A percentile compares a stretch with the other conserved stretches of the same genome.
phyloP scores from a whole-genome alignment of 2,329 filamentous ascomycete genomes.

The Penicillium sp. region DNA sequence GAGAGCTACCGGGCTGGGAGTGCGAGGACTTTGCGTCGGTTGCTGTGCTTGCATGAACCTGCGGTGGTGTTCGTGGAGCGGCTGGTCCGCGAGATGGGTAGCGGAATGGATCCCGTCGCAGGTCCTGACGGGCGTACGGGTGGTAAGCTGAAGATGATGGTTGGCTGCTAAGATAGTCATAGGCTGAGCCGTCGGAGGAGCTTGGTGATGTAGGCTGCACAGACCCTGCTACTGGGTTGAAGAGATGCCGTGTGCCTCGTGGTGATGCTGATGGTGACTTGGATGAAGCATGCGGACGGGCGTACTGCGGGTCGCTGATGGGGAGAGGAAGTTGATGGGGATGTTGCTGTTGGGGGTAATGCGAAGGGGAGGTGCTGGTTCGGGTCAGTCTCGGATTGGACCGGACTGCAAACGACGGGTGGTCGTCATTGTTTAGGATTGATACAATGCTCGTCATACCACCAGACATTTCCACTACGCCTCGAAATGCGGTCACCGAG shows the following conservation, averaged over 20 bases:
- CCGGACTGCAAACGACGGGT: conserved; percentile 53
- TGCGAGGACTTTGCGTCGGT: conserved; percentile 38
- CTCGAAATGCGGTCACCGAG: conserved; percentile 25
- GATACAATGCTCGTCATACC: conserved; percentile 48
- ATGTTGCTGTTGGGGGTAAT: conserved; percentile 31
- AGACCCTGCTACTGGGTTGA: conserved; percentile 36
- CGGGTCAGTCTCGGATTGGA: conserved; percentile 36
- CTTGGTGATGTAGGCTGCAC: conserved; percentile 39
- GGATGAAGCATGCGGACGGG: conserved; percentile 28
- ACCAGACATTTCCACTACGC: conserved; percentile 38
- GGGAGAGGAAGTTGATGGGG: conserved; percentile 20
- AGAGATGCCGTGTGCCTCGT: conserved; percentile 31
- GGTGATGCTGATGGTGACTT: conserved; percentile 38
- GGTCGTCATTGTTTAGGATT: conserved; percentile 56
- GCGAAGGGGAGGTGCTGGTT: conserved; percentile 31
- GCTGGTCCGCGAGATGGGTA: conserved; percentile 33
- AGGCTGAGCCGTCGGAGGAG: conserved; percentile 41
- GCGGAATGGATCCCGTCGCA: conserved; percentile 27
- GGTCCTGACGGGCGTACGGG: conserved; percentile 38
- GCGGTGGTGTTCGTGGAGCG: conserved; percentile 30
- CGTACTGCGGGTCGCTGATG: conserved; percentile 29
- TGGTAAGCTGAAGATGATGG: conserved; percentile 33
- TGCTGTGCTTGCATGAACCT: conserved; percentile 33
- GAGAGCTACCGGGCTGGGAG: conserved; percentile 26
- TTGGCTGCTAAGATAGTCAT: conserved; percentile 39